Evolutionary conservation across 208 protist genomes (phyloP), one percentile per base, ranked within the genome.

Genomic region (Wallacemonas rigidus): DNA sequence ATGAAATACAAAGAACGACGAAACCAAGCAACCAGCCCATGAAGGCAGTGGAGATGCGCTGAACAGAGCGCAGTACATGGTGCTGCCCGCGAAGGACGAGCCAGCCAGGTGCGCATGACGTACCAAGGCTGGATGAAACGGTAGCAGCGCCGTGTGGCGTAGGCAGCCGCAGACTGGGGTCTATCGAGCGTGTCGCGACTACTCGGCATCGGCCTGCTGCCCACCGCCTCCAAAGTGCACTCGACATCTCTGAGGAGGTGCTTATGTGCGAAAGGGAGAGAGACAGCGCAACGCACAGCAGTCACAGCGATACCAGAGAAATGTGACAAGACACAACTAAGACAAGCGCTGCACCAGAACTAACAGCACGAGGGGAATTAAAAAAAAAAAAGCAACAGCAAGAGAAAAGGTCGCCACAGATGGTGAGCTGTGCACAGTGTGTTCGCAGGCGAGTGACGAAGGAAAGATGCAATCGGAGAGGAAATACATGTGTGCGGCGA

Each of bases 1-100:
- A 76, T 0, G 48, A 67, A 39, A 73, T 35, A n/a, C 51, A 48
- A 38, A 71, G 67, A 9, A 79, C 48, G 15, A 55, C 8, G 15
- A 85, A 36, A 2, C 84, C 84, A 2, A 72, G 43, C 40, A 55
- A 48, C 72, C 62, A 77, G 38, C 81, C 84, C 12, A 65, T 8
- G n/a, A 65, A 3, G 3, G 60, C 40, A 2, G 44, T 45, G 12
- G 60, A 65, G 7, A 6, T 12, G 40, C 43, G 38, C n/a, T 44
- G 60, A 4, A 26, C 60, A 8, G 40, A 45, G 8, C 41, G 7
- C 60, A 65, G 5, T n/a, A 65, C 7, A 57, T n/a, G 11, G 14
- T 35, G 5, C 6, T 6, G 40, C 3, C 9, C 41, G 41, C 17
- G 60, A 38, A 65, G 6, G 56, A 15, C 56, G 6, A 62, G 45